These are phyloP conservation scores for Nitzschia putrida DNA, from an alignment of 108 stramenopile species.

Conservation along the genomic window DNA sequence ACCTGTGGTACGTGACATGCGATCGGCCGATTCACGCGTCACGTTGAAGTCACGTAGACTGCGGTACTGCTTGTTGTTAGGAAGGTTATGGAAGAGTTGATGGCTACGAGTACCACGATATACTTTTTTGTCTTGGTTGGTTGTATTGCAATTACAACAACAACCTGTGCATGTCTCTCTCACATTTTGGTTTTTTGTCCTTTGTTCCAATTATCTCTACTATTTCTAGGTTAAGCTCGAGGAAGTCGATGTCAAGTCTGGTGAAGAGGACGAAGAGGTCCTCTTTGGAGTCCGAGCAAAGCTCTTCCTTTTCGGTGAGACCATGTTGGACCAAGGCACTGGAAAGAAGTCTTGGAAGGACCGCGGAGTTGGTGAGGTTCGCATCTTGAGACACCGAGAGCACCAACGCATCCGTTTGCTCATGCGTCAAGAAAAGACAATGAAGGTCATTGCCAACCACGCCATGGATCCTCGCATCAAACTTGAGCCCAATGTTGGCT, in stretches of 20 bases:
- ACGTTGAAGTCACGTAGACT: too few relatives aligned
- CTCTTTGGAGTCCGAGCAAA: constrained; percentile 83
- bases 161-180: neutral
- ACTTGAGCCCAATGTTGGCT: constrained; percentile 93
- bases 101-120: too few relatives aligned
- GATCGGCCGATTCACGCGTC: neutral
- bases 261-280: constrained; percentile 96
- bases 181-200: neutral
- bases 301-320: constrained; percentile 96
- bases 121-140: too few relatives aligned
- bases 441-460: constrained; percentile 99
- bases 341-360: constrained; percentile 98
- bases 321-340: constrained; percentile 95
- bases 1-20: constrained; percentile 73
- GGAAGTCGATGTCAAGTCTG: constrained; percentile 96
- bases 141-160: too few relatives aligned
- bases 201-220: too few relatives aligned
- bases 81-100: too few relatives aligned
- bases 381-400: constrained; percentile 94
- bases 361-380: constrained; percentile 95
- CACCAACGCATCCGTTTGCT: constrained; percentile 86
- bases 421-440: constrained; percentile 99
- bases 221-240: constrained; percentile 97
- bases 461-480: constrained; percentile 94
- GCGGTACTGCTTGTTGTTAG: too few relatives aligned